phyloP scores from a whole-genome alignment of 2,329 filamentous ascomycete species.

The Nemania abortiva region DNA sequence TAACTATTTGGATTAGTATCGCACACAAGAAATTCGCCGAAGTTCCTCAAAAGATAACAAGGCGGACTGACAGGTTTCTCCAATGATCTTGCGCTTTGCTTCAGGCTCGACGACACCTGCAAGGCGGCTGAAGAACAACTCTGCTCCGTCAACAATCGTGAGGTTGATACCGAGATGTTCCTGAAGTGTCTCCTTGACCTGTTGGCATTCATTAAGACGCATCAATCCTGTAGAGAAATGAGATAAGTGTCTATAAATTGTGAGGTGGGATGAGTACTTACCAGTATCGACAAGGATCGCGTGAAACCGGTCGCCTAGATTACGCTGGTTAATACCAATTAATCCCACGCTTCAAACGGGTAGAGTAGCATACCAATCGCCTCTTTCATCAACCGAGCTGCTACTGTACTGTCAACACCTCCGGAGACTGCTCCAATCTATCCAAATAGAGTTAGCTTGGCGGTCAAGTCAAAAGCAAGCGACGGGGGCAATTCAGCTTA shows the following conservation, averaged over 20 bases:
- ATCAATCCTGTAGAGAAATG: conserved; percentile 64
- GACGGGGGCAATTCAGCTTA: conserved; percentile 34
- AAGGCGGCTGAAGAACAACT: conserved; percentile 82
- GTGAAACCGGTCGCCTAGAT: conserved; percentile 76
- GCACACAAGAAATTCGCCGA: conserved; percentile 13
- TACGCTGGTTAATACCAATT: conserved; percentile 54
- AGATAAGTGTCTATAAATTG: conserved; percentile 18
- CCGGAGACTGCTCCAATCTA: conserved; percentile 79
- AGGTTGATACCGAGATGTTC: conserved; percentile 90
- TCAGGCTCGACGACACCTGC: conserved; percentile 84
- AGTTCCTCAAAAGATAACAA: background rate
- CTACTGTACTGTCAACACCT: conserved; percentile 91
- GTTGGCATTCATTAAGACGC: conserved; percentile 84
- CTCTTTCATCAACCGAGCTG: conserved; percentile 84
- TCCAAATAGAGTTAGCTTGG: conserved; percentile 3
- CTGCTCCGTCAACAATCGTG: conserved; percentile 83
- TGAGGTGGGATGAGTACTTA: conserved; percentile 27
- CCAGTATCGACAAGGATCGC: conserved; percentile 89
- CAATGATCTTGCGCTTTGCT: conserved; percentile 91
- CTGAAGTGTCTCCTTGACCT: conserved; percentile 83
- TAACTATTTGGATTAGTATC: conserved; percentile 62
- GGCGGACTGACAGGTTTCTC: conserved; percentile 64
- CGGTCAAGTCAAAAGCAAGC: background rate
- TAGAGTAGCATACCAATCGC: conserved; percentile 69
- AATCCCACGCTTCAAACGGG: background rate